phyloP scores from a whole-genome alignment of 345 rosid genomes.

The Euclidium syriacum region DNA sequence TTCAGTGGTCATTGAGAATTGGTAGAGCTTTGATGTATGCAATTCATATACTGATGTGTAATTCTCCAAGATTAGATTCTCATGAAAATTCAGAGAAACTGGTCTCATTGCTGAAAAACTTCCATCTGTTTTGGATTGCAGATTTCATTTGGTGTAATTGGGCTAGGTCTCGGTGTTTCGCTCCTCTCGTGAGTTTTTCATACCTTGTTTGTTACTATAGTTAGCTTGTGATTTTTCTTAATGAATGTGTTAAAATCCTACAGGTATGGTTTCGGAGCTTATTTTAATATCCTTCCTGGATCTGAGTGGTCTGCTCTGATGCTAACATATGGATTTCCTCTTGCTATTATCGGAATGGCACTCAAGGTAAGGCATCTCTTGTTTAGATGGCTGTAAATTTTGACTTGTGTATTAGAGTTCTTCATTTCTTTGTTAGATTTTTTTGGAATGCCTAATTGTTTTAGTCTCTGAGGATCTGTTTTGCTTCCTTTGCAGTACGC shows the following conservation, averaged over 20 bases:
- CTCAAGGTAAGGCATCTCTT: conserved; percentile 60
- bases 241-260: conserved; percentile 6
- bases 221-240: conserved; percentile 1
- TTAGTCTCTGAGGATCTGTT: background rate
- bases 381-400: background rate
- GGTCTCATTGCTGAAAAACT: background rate
- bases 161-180: conserved; percentile 70
- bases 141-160: conserved; percentile 92
- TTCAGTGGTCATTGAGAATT: background rate
- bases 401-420: background rate
- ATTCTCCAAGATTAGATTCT: background rate
- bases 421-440: background rate
- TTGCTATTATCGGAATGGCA: conserved; percentile 97
- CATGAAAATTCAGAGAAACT: background rate
- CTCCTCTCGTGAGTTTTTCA: conserved; percentile 65
- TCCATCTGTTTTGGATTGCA: conserved; percentile 30
- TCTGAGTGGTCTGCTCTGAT: conserved; percentile 96
- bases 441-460: background rate
- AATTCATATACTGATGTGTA: background rate
- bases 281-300: conserved; percentile 89
- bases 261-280: conserved; percentile 95
- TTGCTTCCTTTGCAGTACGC: conserved; percentile 61
- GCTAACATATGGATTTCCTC: conserved; percentile 97
- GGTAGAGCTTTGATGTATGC: background rate
- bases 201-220: background rate